Evolutionary conservation across 2,329 filamentous ascomycete species (phyloP).

Genomic region (Nemania abortiva): DNA sequence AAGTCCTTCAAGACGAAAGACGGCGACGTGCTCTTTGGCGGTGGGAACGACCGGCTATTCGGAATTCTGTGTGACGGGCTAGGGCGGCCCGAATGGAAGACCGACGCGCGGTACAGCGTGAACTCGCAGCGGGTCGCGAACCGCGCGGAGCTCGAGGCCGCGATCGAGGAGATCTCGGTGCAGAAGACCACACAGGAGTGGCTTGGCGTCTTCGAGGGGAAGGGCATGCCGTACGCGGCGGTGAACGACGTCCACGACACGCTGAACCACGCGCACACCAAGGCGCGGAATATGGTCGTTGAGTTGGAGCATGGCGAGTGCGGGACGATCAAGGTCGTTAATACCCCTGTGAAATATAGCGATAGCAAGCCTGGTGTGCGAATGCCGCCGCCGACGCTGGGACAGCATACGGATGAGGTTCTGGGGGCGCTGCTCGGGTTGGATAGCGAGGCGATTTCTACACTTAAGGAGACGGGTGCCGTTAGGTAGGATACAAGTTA

Average conservation of each 20-base stretch:
- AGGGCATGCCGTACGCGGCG: slow-evolving; percentile 92
- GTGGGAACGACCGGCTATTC: slow-evolving; percentile 79
- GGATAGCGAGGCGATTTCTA: slow-evolving; percentile 67
- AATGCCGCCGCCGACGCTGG: slow-evolving; percentile 83
- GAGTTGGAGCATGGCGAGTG: slow-evolving; percentile 86
- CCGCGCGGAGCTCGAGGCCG: slow-evolving; percentile 78
- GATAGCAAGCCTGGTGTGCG: slow-evolving; percentile 82
- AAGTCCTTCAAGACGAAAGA: slow-evolving; percentile 82
- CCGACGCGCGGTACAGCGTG: slow-evolving; percentile 68
- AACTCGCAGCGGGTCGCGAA: slow-evolving; percentile 76
- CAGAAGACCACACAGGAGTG: slow-evolving; percentile 88
- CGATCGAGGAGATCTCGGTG: slow-evolving; percentile 81
- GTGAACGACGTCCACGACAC: slow-evolving; percentile 93
- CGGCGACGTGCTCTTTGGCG: slow-evolving; percentile 76
- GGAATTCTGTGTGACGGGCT: slow-evolving; percentile 72
- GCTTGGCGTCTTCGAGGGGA: slow-evolving; percentile 88
- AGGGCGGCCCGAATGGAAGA: slow-evolving; percentile 69
- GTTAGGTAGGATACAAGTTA: slow-evolving; percentile 60
- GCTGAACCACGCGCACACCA: slow-evolving; percentile 85
- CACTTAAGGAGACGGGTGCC: slow-evolving; percentile 74
- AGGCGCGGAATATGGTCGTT: slow-evolving; percentile 88
- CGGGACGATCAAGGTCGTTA: slow-evolving; percentile 89
- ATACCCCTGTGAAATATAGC: slow-evolving; percentile 95
- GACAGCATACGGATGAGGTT: slow-evolving; percentile 87
- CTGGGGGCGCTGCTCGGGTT: slow-evolving; percentile 73